Evolutionary conservation across 306 rosid species (phyloP).

Genomic region (Urtica urens): DNA sequence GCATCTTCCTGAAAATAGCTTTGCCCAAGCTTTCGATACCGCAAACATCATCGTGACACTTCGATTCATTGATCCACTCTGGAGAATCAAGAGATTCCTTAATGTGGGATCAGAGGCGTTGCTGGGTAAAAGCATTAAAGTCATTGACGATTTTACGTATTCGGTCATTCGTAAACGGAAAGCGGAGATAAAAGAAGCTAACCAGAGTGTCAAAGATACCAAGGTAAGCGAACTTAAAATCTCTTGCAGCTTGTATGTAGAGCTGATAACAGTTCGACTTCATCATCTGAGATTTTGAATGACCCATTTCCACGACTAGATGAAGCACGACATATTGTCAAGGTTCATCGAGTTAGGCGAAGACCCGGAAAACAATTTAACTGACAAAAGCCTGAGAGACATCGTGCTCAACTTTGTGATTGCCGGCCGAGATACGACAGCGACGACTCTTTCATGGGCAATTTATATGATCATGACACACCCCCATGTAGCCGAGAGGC

Average conservation of each 20-base stretch:
- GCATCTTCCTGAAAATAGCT: constrained; percentile 53
- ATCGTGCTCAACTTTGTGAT: constrained; percentile 81
- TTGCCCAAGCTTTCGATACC: constrained; percentile 73
- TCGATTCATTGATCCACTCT: constrained; percentile 80
- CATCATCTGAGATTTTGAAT: neutral
- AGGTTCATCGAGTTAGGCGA: constrained; percentile 68
- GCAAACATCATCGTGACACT: constrained; percentile 81
- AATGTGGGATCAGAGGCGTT: constrained; percentile 77
- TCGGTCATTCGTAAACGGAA: constrained; percentile 68
- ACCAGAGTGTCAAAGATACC: constrained; percentile 18
- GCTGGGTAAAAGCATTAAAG: constrained; percentile 59
- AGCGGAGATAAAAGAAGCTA: constrained; percentile 53
- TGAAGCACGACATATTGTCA: constrained; percentile 74
- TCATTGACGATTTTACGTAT: constrained; percentile 69
- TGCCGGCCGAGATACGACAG: constrained; percentile 98
- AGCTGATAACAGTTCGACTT: neutral
- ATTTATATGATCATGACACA: constrained; percentile 68
- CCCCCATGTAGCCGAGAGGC: constrained; percentile 58
- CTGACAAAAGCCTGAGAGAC: constrained; percentile 74
- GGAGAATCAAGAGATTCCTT: constrained; percentile 59
- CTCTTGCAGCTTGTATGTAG: neutral
- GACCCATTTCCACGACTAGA: constrained; percentile 31
- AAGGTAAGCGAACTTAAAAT: constrained; percentile 31
- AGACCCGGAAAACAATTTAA: constrained; percentile 36
- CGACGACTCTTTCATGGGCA: constrained; percentile 92